Evolutionary conservation across 2,329 filamentous ascomycete genomes (phyloP), one percentile per base, ranked within the genome.

Genomic region (Cladophialophora yegresii): DNA sequence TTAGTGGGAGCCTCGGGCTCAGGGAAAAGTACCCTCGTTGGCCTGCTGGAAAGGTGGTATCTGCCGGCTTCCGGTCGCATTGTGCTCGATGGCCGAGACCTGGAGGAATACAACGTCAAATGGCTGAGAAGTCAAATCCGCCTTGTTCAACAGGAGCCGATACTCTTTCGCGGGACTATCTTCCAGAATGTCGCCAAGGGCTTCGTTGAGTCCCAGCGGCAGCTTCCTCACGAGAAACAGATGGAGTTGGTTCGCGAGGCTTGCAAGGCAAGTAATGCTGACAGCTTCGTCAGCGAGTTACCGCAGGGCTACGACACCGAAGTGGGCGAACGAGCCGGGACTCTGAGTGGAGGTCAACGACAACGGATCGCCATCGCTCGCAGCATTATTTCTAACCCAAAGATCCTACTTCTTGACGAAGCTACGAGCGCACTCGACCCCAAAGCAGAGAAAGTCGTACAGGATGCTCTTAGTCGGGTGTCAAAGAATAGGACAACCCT

Each of bases 331-430:
- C 84, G 84, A 22, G 91, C 91, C 4, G 88, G 89, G 50, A 91
- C 90, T 72, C 79, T 96, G 1, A 92, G 89, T 16, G 89, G 91
- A 13, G 92, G 92, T 0, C 91, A 96, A 74, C 85, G 90, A 22
- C 91, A 96, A 74, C 85, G 92, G 3, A 83, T 96, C 26, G 87
- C 90, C 3, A 91, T 92, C 67, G 89, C 89, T 0, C 81, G 89
- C 6, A 86, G 87, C 10, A 86, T 92, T 26, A 81, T 91, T 55
- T 85, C 87, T 51, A 79, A 86, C 55, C 89, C 89, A 0, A 78
- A 80, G 1, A 84, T 92, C 1, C 77, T 92, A 2, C 83, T 92
- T 3, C 79, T 95, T 6, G 89, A 93, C 71, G 89, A 93, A 75
- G 90, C 90, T 1, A 92, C 89, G 0, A 89, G 86, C 62, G 87